phyloP scores from a whole-genome alignment of 805 yeast species.

The Saccharomycopsis malanga region DNA sequence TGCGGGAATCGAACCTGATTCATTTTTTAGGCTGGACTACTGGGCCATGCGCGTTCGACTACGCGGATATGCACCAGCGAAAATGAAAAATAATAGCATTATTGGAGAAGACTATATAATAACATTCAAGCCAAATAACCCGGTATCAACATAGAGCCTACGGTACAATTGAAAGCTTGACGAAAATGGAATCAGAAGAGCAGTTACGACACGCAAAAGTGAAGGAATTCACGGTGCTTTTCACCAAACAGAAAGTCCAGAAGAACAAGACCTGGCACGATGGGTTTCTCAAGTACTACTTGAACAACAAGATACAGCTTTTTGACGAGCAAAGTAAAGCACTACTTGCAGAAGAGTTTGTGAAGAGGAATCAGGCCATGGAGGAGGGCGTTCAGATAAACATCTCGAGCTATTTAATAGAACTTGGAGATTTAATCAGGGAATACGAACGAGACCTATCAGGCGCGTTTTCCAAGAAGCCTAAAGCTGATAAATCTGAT shows the following conservation, averaged over 20 bases:
- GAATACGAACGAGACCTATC: slow-evolving; percentile 35
- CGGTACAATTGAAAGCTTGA: no score
- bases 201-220: slow-evolving; percentile 34
- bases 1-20: no score
- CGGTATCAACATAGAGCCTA: no score
- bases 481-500: neutral
- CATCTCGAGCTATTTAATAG: slow-evolving; percentile 27
- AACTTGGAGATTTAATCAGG: slow-evolving; percentile 29
- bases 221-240: slow-evolving; percentile 41
- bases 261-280: slow-evolving; percentile 47
- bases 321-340: slow-evolving; percentile 29
- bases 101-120: no score
- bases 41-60: no score
- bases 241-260: slow-evolving; percentile 39
- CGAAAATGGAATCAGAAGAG: no score
- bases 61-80: no score
- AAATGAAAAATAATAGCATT: no score
- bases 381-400: slow-evolving; percentile 24
- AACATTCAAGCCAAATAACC: no score
- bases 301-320: slow-evolving; percentile 42
- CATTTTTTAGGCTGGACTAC: no score
- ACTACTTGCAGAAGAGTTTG: slow-evolving; percentile 31
- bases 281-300: slow-evolving; percentile 40
- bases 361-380: slow-evolving; percentile 25
- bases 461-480: slow-evolving; percentile 17